phyloP scores from a whole-genome alignment of 73 alveolate genomes.

The Paramecium caudatum region DNA sequence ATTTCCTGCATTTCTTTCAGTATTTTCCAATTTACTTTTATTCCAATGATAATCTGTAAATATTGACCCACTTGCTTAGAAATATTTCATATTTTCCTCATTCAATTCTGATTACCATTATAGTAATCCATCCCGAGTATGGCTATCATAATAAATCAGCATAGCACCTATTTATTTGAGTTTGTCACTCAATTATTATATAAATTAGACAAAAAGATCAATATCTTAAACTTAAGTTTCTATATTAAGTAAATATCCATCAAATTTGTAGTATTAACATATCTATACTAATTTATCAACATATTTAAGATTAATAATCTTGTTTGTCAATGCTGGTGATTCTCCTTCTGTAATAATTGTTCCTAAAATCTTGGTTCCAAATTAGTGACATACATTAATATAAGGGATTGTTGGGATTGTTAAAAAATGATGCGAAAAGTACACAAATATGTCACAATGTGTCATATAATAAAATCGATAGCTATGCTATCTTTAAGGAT shows the following conservation, averaged over 20 bases:
- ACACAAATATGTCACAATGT: constrained; percentile 82
- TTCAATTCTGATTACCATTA: constrained; percentile 81
- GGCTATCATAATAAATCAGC: constrained; percentile 84
- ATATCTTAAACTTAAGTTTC: constrained; percentile 79
- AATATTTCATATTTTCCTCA: constrained; percentile 73
- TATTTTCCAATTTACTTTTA: constrained; percentile 41
- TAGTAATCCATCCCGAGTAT: constrained; percentile 76
- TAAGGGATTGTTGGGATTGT: constrained; percentile 83
- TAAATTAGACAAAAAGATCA: constrained; percentile 70
- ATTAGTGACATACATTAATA: constrained; percentile 77
- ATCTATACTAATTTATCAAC: constrained; percentile 79
- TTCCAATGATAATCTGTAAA: constrained; percentile 88
- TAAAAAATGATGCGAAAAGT: constrained; percentile 83
- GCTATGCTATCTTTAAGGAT: constrained; percentile 56
- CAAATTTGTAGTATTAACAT: constrained; percentile 81
- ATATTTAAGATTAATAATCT: constrained; percentile 22
- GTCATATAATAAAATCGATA: constrained; percentile 83
- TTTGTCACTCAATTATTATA: constrained; percentile 70
- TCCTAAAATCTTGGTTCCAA: constrained; percentile 83
- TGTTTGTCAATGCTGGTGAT: constrained; percentile 7
- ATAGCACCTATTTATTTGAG: constrained; percentile 77
- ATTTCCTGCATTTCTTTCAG: constrained; percentile 67
- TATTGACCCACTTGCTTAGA: constrained; percentile 79
- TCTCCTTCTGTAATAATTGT: constrained; percentile 76
- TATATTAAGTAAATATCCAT: constrained; percentile 86